Evolutionary conservation across 1,284 basidiomycete species (phyloP).

Genomic region (Paramarasmius palmivorus): DNA sequence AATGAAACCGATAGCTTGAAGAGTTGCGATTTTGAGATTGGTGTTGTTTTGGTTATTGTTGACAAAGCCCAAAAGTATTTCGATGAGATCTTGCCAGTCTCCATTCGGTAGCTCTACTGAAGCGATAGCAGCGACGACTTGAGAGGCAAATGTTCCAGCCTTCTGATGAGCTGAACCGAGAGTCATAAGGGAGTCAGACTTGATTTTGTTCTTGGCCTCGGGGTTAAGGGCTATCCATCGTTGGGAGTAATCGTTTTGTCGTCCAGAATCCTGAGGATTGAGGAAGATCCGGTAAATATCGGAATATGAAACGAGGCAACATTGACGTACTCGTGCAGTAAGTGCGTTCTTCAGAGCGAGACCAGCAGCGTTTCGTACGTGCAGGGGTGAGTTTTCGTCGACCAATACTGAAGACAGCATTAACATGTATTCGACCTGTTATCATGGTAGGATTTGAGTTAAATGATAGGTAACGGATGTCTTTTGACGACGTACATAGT

Average conservation of each 20-base stretch:
- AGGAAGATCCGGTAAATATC: constrained; percentile 19
- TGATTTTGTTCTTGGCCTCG: constrained; percentile 80
- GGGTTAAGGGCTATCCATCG: constrained; percentile 82
- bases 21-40: constrained; percentile 83
- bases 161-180: constrained; percentile 75
- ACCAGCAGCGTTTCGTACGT: constrained; percentile 92
- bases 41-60: constrained; percentile 70
- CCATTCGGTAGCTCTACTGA: constrained; percentile 87
- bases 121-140: constrained; percentile 93
- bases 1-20: constrained; percentile 96
- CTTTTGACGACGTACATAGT: constrained; percentile 66
- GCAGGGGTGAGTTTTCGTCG: constrained; percentile 69
- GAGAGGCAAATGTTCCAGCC: constrained; percentile 87
- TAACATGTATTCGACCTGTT: constrained; percentile 84
- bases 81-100: constrained; percentile 91
- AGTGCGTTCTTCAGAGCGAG: constrained; percentile 97
- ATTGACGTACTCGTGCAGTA: constrained; percentile 76
- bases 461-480: constrained; percentile 18
- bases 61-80: constrained; percentile 85
- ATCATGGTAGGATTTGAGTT: constrained; percentile 20
- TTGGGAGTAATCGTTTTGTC: constrained; percentile 75
- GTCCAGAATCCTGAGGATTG: constrained; percentile 68
- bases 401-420: constrained; percentile 84
- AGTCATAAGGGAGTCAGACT: constrained; percentile 83
- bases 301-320: constrained; percentile 14